These are phyloP conservation scores for Sugiyamaella novakii DNA, from an alignment of 1,139 yeast species.

Conservation along the genomic window DNA sequence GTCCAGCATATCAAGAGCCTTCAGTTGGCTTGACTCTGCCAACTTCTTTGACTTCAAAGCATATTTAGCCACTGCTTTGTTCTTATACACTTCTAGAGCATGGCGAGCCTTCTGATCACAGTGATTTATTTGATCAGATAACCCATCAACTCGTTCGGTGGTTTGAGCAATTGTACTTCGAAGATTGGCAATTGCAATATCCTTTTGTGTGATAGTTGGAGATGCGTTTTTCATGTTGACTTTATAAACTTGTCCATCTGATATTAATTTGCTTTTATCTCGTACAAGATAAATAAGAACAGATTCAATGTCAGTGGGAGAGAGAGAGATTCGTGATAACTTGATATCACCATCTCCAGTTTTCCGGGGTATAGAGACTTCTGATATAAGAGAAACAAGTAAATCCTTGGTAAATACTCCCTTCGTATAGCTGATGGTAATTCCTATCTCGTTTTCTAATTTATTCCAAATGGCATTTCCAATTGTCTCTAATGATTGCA, in stretches of 20 bases:
- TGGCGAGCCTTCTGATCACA: conserved; percentile 33
- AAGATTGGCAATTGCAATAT: conserved; percentile 39
- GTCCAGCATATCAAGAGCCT: conserved; percentile 36
- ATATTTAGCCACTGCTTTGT: conserved; percentile 36
- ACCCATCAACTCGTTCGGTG: conserved; percentile 33
- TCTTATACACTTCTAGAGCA: conserved; percentile 31
- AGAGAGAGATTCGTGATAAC: conserved; percentile 17
- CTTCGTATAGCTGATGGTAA: conserved; percentile 30
- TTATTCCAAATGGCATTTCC: conserved; percentile 29
- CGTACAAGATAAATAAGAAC: conserved; percentile 37
- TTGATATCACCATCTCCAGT: background rate
- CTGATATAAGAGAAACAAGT: conserved; percentile 22
- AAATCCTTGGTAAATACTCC: conserved; percentile 34
- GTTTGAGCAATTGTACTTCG: conserved; percentile 35
- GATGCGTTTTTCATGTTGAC: conserved; percentile 20
- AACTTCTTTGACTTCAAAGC: conserved; percentile 35
- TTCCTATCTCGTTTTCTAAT: conserved; percentile 22
- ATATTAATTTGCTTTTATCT: conserved; percentile 30
- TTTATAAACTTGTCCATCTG: conserved; percentile 32
- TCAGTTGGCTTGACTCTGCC: conserved; percentile 36
- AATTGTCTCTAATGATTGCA: conserved; percentile 29
- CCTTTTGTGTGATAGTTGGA: conserved; percentile 33
- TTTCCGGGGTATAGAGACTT: background rate
- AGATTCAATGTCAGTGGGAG: conserved; percentile 34
- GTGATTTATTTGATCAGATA: conserved; percentile 32